phyloP scores from a whole-genome alignment of 208 protist genomes.

The Leishmania major region DNA sequence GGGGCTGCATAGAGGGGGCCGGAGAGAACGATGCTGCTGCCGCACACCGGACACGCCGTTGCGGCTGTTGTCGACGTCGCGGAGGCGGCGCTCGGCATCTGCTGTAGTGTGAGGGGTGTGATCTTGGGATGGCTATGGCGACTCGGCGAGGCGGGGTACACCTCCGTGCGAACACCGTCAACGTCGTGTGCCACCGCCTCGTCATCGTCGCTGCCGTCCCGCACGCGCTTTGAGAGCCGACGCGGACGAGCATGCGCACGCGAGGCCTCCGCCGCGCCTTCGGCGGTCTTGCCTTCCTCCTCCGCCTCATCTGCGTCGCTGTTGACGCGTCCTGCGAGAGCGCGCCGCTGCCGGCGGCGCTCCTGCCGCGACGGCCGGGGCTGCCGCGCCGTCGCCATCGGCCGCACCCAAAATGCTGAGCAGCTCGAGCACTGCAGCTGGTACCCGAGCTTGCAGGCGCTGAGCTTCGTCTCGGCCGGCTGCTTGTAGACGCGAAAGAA shows the following conservation, averaged over 20 bases:
- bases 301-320: background rate
- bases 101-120: slow-evolving; percentile 37
- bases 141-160: slow-evolving; percentile 44
- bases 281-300: background rate
- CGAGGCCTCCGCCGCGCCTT: background rate
- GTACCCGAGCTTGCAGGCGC: slow-evolving; percentile 86
- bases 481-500: slow-evolving; percentile 98
- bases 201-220: background rate
- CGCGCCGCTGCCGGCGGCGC: slow-evolving; percentile 19
- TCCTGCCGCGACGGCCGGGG: slow-evolving; percentile 28
- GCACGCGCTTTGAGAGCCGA: background rate
- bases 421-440: slow-evolving; percentile 96
- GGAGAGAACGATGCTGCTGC: slow-evolving; percentile 68
- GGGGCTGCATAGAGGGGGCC: slow-evolving; percentile 94
- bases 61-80: background rate
- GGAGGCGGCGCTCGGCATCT: slow-evolving; percentile 9
- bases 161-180: slow-evolving; percentile 26
- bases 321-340: slow-evolving; percentile 1
- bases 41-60: slow-evolving; percentile 80
- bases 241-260: background rate
- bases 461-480: slow-evolving; percentile 89
- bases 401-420: slow-evolving; percentile 92
- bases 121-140: slow-evolving; percentile 56
- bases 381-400: slow-evolving; percentile 69
- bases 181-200: background rate